These are phyloP conservation scores for Gossypium longicalyx DNA, from an alignment of 345 rosid genomes.

Conservation along the genomic window DNA sequence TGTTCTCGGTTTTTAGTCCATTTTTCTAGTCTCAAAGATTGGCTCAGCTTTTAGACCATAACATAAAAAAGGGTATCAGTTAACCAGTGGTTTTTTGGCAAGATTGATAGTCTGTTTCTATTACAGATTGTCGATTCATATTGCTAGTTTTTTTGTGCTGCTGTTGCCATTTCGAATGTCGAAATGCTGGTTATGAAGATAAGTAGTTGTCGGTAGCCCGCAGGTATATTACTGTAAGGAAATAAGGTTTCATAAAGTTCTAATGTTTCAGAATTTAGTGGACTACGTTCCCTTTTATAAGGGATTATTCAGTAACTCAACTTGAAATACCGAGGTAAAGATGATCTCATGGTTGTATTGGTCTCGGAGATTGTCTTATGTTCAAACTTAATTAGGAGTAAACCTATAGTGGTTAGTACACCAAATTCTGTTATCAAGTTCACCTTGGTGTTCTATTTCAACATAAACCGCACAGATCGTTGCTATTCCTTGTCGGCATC, in stretches of 20 bases:
- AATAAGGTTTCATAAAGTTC: not conserved
- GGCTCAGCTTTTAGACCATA: not conserved
- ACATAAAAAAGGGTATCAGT: not conserved
- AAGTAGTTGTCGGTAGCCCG: not conserved
- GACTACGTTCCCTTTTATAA: not conserved
- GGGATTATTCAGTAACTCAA: not conserved
- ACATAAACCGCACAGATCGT: not conserved
- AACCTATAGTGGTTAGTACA: not conserved
- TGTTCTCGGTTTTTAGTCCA: not conserved
- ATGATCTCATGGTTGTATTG: not conserved
- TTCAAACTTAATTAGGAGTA: not conserved
- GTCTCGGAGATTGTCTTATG: not conserved
- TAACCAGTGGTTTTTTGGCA: not conserved
- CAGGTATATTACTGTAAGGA: not conserved
- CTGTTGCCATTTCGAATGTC: not conserved
- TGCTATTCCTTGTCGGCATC: not conserved
- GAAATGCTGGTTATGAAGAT: not conserved
- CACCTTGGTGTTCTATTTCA: not conserved
- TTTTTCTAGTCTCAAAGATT: not conserved
- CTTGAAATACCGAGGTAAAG: not conserved
- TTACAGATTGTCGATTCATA: not conserved
- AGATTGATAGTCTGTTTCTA: not conserved
- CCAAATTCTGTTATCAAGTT: not conserved
- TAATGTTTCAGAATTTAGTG: not conserved
- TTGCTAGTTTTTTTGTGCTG: slow-evolving; percentile 1